Percentiles rank a stretch among this genome's conserved stretches.
These are phyloP conservation scores for Xylariales sp. DNA, from an alignment of 2,329 filamentous ascomycete genomes.

Conservation along the genomic window DNA sequence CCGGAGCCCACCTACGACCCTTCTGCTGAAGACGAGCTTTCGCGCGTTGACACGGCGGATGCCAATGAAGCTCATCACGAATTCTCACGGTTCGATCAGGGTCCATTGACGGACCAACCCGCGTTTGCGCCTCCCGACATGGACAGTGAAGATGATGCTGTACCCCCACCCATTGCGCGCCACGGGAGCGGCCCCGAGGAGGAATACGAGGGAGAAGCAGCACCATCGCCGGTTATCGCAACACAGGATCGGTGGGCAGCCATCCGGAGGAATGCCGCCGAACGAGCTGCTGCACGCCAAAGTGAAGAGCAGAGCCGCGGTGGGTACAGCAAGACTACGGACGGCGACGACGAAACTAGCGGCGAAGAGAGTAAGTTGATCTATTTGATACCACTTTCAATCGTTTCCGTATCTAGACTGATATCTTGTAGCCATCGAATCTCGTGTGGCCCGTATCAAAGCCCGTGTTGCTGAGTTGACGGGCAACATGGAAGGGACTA, in stretches of 20 bases:
- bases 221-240: constrained; percentile 51
- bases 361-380: constrained; percentile 72
- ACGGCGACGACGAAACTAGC: constrained; percentile 87
- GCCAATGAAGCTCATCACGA: constrained; percentile 69
- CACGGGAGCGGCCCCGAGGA: constrained; percentile 49
- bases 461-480: constrained; percentile 95
- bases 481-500: constrained; percentile 75
- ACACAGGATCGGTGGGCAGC: constrained; percentile 90
- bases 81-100: constrained; percentile 83
- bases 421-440: constrained; percentile 81
- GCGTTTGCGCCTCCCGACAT: constrained; percentile 77
- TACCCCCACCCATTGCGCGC: constrained; percentile 64
- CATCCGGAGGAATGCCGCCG: constrained; percentile 93
- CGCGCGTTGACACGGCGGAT: constrained; percentile 70
- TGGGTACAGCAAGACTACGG: constrained; percentile 66
- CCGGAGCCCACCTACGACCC: constrained; percentile 57
- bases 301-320: constrained; percentile 73
- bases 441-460: constrained; percentile 96
- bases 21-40: constrained; percentile 61
- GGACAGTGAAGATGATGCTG: constrained; percentile 59
- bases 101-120: constrained; percentile 86
- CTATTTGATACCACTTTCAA: not conserved
- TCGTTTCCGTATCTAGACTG: constrained; percentile 40
- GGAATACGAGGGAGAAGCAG: constrained; percentile 48
- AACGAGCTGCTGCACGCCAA: constrained; percentile 76